Evolutionary conservation across 768 basidiomycete species (phyloP).

Genomic region (Phylloporus arenicola): DNA sequence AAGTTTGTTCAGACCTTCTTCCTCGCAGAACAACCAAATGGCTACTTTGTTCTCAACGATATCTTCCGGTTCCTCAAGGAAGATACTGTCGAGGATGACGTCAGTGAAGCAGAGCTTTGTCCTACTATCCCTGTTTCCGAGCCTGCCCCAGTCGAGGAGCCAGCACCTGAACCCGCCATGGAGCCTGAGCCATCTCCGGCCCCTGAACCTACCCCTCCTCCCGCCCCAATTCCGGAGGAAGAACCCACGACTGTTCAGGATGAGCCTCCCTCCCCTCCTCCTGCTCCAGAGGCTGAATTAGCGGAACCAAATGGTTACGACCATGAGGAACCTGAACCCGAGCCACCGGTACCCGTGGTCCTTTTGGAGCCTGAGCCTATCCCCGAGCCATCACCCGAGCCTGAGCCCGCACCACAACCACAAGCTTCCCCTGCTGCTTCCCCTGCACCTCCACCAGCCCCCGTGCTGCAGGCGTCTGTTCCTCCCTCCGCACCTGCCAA

Average conservation of each 20-base stretch:
- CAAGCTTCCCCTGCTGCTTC: conserved; percentile 15
- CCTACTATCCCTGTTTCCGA: conserved; percentile 31
- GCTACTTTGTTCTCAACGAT: conserved; percentile 99
- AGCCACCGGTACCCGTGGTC: conserved; percentile 21
- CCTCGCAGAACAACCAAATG: conserved; percentile 98
- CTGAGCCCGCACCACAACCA: conserved; percentile 20
- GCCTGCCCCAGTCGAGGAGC: conserved; percentile 31
- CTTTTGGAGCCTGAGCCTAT: conserved; percentile 23
- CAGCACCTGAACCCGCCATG: conserved; percentile 26
- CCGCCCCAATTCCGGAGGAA: conserved; percentile 32
- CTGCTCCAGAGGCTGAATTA: conserved; percentile 36
- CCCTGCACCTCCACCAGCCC: conserved; percentile 26
- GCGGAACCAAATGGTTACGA: conserved; percentile 40
- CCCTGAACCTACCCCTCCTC: conserved; percentile 25
- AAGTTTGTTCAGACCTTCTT: conserved; percentile 99
- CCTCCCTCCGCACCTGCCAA: conserved; percentile 33
- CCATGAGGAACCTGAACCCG: conserved; percentile 29
- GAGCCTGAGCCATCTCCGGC: conserved; percentile 32
- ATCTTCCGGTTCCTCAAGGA: conserved; percentile 99
- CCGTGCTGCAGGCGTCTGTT: conserved; percentile 27
- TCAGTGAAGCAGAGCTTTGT: conserved; percentile 41
- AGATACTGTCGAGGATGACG: conserved; percentile 81
- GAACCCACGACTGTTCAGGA: conserved; percentile 36
- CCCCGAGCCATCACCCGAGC: conserved; percentile 23
- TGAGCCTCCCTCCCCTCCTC: conserved; percentile 30